Evolutionary conservation across 192 early-diverging fungal genomes (phyloP), one percentile per base, ranked within the genome.

Genomic region (Coemansia sp.): DNA sequence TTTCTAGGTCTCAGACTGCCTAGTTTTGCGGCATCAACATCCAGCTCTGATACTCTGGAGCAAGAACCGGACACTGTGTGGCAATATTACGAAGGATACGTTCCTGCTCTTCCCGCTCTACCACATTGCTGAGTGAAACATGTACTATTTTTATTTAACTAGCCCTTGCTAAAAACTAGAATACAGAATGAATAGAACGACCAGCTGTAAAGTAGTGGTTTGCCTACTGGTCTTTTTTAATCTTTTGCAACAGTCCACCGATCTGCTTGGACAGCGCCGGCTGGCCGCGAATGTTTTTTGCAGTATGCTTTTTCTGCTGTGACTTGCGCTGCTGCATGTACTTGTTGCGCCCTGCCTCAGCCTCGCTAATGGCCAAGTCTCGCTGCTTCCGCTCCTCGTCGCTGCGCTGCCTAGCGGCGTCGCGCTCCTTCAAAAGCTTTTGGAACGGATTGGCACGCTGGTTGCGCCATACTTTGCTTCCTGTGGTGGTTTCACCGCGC

Each of bases 181-280:
- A 50, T 20, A 27, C n/a, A 53, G 27, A 4, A 53, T 30, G 6
- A 53, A 27, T 24, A 29, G 6, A 18, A 50, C 7, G 18, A 34
- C 16, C 53, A 32, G 29, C 5, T 32, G 4, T 0, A 16, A 3
- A 5, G 29, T 1, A 6, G 29, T 32, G 47, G 40, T 63, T 63
- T 24, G 11, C 4, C 44, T 66, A 67, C 13, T 56, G 29, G 60
- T 45, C 53, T 40, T 71, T 71, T 30, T 68, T 60, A 44, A 80
- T 71, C 64, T 75, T 80, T 20, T 59, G 59, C 67, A 80, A 55
- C 27, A 80, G 39, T 11, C 55, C 43, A 40, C 27, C 44, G 50
- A 80, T 75, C 53, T 80, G 78, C 67, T 69, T 75, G 30, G 78
- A 61, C 29, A 80, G 55, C 38, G 69, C 59, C 12, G 78, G 78